Base-by-base conservation (phyloP, 495 filamentous ascomycete genomes). In the Daldinia bambusicola region DNA sequence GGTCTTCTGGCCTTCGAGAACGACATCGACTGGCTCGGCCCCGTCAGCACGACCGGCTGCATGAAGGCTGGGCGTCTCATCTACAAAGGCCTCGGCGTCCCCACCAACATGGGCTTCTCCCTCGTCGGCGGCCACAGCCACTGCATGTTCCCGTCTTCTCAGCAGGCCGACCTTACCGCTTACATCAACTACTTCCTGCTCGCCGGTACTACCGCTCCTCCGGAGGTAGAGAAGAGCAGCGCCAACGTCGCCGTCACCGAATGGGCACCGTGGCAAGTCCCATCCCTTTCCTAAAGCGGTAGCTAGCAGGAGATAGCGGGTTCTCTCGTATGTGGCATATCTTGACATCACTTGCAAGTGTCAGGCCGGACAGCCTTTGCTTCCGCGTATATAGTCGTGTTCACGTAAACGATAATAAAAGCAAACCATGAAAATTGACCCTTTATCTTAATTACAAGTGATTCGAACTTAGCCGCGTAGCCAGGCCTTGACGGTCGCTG, bases 141-240 rank as follows among this genome's bases (percentile, higher is more conserved):
- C 71, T 89, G 87, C 76, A 61, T 64, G 63, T 88, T 89, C 78
- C 86, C 86, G 2, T 79, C 74, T 13, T 74, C 75, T 22, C 79
- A 85, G 74, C 75, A 81, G 57, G 36, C 80, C n/a, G 83, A 88
- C 52, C 79, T 89, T 56, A 85, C 76, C 6, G 78, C 82, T 2
- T 89, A 83, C 77, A 82, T 88, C 67, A 80, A 84, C 70, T 83
- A 84, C 75, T 89, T 83, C 77, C 71, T 88, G 60, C 74, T 86
- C 65, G 77, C 75, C 56, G 61, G 74, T 26, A 61, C 61, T 41
- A 76, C 74, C 12, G 75, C 70, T 10, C 82, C 82, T 0, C 69
- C 70, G 9, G 76, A 74, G 45, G 74, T 84, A 52, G 80, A 84
- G 80, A 77, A 77, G 67, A 82, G 78, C 73, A 70, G 74, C 18